Base-by-base conservation (phyloP, 257 asterid species). In the Ligustrum vulgare region DNA sequence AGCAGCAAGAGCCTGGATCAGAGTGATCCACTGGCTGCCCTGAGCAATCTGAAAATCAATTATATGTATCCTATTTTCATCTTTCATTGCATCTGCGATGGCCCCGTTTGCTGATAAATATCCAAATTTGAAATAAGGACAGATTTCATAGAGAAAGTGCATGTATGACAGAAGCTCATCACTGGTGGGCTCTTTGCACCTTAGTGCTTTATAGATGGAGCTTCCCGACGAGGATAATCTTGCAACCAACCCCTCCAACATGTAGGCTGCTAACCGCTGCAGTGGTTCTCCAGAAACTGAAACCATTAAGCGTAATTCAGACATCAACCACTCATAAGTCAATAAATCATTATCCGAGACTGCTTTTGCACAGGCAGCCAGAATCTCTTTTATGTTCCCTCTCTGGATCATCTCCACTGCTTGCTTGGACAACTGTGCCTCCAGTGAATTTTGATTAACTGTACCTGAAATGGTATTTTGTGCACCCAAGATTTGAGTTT, bases 61-160 rank as follows among this genome's bases (percentile, higher is more conserved):
- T 37, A 81, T 77, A 70, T 81, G 84, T 45, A 81, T 69, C 7
- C 41, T 51, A 20, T 77, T 69, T 43, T 77, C 84, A 51, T 73
- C 66, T 60, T 77, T 81, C 77, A 77, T 45, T 56, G 84, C 84
- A 69, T 81, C 84, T n/a, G 79, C 84, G 43, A 81, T 81, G 18
- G 84, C 84, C 39, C 84, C 84, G 63, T 81, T 81, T 63, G 84
- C 84, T 8, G 84, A 77, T 56, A 77, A 28, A 62, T 81, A 77
- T 43, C 84, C 84, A 32, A 81, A 81, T 72, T 81, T 81, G 79
- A 81, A 77, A 80, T 72, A 81, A 1, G 84, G 84, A 37, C 84
- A 81, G 25, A 81, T 63, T 77, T 81, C 84, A 67, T 81, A 81
- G 36, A 81, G 81, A 54, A 79, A 62, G 33, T 79, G 79, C 78